Base-by-base conservation (phyloP, 108 stramenopile species). In the Schizochytrium sp. region DNA sequence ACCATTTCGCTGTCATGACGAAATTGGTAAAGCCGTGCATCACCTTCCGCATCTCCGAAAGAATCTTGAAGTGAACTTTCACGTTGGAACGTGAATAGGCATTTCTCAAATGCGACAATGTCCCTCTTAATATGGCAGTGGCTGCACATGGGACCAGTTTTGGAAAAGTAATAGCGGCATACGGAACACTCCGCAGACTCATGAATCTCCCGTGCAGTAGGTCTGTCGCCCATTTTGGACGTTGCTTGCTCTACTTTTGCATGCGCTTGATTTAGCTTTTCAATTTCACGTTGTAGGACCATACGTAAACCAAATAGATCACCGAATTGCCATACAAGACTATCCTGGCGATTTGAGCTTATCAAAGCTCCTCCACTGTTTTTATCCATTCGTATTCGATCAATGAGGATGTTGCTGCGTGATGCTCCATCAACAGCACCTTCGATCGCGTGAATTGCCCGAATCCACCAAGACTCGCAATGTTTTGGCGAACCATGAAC, bases 161-260 rank as follows among this genome's bases (percentile, higher is more conserved):
- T 49, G 19, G 13, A 5, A 10, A 49, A 83, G 53, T 83, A 83
- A 38, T 10, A 83, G 17, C 76, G 45, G 53, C 76, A 83, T 13
- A 55, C 47, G 28, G 50, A 55, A 53, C 76, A 83, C 28, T 83
- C 76, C n/a, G 76, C 47, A 42, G 76, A 83, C 28, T 83, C 76
- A 40, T 83, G 47, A 3, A 83, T 83, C 55, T 83, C 76, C 47
- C 55, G 49, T 8, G 40, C n/a, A 7, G 50, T 47, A 10, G 76
- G 76, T 10, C 50, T 55, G 7, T 83, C 53, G 47, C 76, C 76
- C 47, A 83, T 49, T 55, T 83, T 49, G 53, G 47, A 47, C 12
- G 53, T 55, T 0, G 76, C 5, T 5, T 53, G 47, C 28, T 55
- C 53, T 8, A 83, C 53, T 5, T 1, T 55, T 10, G 8, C 45